A percentile compares a stretch with the other conserved stretches of the same genome.
These are phyloP conservation scores for Brassica carinata DNA, from an alignment of 345 rosid genomes.

Conservation along the genomic window DNA sequence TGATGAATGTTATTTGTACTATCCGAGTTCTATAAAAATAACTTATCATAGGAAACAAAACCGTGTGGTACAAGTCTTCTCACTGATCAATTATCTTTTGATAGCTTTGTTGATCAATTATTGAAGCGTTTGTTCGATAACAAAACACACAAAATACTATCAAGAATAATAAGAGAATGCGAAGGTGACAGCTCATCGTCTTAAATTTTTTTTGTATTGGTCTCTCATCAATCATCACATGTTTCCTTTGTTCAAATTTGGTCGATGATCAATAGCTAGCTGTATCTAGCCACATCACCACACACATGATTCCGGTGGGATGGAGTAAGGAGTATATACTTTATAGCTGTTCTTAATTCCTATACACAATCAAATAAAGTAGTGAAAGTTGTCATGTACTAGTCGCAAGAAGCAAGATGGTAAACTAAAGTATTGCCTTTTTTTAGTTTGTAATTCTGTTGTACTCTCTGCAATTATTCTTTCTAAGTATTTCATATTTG, in stretches of 20 bases:
- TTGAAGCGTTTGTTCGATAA: slow-evolving; percentile 20
- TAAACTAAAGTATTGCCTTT: background rate
- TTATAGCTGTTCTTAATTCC: background rate
- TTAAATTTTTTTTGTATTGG: background rate
- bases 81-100: slow-evolving; percentile 18
- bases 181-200: slow-evolving; percentile 29
- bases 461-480: background rate
- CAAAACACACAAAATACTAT: slow-evolving; percentile 20
- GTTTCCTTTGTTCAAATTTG: slow-evolving; percentile 22
- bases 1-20: background rate
- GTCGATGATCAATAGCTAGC: slow-evolving; percentile 21
- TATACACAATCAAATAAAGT: background rate
- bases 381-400: background rate
- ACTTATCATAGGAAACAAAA: slow-evolving; percentile 22
- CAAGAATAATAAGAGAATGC: slow-evolving; percentile 23
- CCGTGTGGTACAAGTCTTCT: slow-evolving; percentile 36
- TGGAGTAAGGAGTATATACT: background rate
- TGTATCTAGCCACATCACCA: slow-evolving; percentile 19
- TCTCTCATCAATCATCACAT: slow-evolving; percentile 26
- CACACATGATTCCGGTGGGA: slow-evolving; percentile 10
- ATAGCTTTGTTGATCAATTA: slow-evolving; percentile 29
- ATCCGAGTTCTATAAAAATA: background rate
- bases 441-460: background rate
- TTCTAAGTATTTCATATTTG: too few relatives aligned
- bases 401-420: background rate